Percentiles rank a stretch among this genome's conserved stretches.
These are phyloP conservation scores for Aspergillus brasiliensis DNA, from an alignment of 2,329 filamentous ascomycete species.

Conservation along the genomic window DNA sequence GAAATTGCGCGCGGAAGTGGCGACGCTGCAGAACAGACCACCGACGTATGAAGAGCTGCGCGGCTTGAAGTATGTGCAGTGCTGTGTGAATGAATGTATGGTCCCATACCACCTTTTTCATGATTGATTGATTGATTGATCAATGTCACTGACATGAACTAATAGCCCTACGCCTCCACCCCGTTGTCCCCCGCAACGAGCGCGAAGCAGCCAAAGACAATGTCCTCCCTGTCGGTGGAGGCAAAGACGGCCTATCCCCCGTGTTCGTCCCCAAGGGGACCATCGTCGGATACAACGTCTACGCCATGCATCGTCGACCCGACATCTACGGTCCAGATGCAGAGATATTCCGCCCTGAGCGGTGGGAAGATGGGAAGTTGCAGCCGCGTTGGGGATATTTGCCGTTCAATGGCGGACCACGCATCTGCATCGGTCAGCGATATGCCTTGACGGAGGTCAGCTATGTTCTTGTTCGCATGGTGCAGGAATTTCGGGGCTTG, in stretches of 20 bases:
- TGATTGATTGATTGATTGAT: background rate
- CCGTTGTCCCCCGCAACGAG: slow-evolving; percentile 74
- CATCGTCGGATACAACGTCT: slow-evolving; percentile 47
- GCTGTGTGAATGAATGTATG: background rate
- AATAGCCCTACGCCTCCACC: slow-evolving; percentile 66
- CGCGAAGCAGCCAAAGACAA: slow-evolving; percentile 68
- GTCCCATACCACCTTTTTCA: too few species aligned
- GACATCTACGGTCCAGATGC: slow-evolving; percentile 36
- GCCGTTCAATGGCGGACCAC: slow-evolving; percentile 52
- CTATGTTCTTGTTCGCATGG: slow-evolving; percentile 41
- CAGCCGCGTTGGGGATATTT: slow-evolving; percentile 52
- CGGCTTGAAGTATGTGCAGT: background rate
- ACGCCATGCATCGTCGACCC: slow-evolving; percentile 47
- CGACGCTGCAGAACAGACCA: background rate
- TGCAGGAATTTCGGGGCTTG: slow-evolving; percentile 37
- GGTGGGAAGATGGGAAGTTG: slow-evolving; percentile 42
- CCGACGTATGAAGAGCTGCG: background rate
- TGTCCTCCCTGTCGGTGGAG: slow-evolving; percentile 65
- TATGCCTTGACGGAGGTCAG: slow-evolving; percentile 59
- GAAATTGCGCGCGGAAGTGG: background rate
- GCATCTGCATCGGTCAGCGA: slow-evolving; percentile 58
- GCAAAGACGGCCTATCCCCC: slow-evolving; percentile 41
- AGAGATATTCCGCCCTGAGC: slow-evolving; percentile 48
- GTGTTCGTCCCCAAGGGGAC: slow-evolving; percentile 50
- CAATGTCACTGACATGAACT: background rate